Percentiles rank a stretch among this genome's conserved stretches.
Evolutionary conservation across 116 monocot species (phyloP).

Genomic region (Zostera marina): DNA sequence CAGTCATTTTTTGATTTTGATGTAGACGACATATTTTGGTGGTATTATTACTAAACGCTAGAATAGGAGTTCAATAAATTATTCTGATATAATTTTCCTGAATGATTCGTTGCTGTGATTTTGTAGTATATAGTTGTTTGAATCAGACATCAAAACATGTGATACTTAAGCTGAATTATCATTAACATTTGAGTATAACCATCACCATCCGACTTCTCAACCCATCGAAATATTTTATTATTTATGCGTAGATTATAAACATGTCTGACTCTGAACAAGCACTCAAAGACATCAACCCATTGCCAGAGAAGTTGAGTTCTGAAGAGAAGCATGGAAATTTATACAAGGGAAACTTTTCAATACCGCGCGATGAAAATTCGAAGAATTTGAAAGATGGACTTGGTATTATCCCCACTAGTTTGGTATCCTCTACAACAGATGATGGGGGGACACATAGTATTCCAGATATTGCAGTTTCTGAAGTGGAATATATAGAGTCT

Average conservation of each 20-base stretch:
- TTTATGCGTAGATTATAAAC: conserved; percentile 4
- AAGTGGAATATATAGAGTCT: conserved; percentile 87
- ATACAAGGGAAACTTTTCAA: conserved; percentile 30
- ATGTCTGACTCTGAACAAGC: conserved; percentile 75
- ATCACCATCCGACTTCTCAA: no score
- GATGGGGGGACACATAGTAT: conserved; percentile 21
- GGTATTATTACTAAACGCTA: no score
- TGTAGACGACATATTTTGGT: no score
- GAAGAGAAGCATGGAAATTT: conserved; percentile 34
- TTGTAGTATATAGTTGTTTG: no score
- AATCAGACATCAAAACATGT: no score
- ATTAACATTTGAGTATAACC: no score
- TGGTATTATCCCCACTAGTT: conserved; percentile 12
- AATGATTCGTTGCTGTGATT: no score
- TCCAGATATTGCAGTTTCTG: conserved; percentile 25
- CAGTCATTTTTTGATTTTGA: no score
- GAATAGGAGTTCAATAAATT: no score
- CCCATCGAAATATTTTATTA: neutral
- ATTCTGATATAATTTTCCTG: no score
- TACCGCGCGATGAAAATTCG: conserved; percentile 17
- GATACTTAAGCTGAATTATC: no score
- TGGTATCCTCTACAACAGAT: conserved; percentile 10
- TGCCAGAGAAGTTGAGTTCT: conserved; percentile 21
- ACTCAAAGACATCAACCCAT: conserved; percentile 44
- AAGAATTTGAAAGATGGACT: conserved; percentile 19